Evolutionary conservation across 2,329 filamentous ascomycete species (phyloP), one percentile per base, ranked within the genome.

Genomic region (Colletotrichum cuscutae): DNA sequence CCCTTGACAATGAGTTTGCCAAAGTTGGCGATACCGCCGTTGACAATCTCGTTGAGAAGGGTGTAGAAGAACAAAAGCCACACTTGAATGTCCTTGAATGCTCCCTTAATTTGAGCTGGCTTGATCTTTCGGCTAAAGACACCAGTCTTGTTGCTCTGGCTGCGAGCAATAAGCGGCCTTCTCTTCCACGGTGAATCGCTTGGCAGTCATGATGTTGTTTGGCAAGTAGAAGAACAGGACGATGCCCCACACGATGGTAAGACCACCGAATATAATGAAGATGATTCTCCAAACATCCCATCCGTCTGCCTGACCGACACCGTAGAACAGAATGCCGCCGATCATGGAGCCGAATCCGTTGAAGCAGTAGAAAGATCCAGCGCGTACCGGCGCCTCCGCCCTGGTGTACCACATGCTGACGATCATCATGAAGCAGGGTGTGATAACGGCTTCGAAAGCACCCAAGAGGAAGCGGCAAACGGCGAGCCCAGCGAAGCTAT

Each of bases 151-250:
- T 80, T 79, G 35, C 77, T 82, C 79, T 12, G 80, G 1, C 89
- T 85, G 28, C 89, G 84, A 52, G 87, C 86, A 11, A 89, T 83
- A 4, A 88, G 88, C 24, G 1, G 81, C 81, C 66, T 86, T 88
- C 77, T 94, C 90, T 58, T 88, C 84, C 0, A 83, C 77, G 4
- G 82, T 86, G 46, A 94, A 85, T 76, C 91, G 93, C 71, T 87
- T 88, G 3, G 91, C 90, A 0, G 88, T 79, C 72, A 84, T 76
- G 26, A 83, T 81, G 46, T 80, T 81, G 72, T 84, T 81, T n/a
- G 92, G 89, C 1, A 85, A 81, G 59, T 80, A 80, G 26, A 82
- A 72, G 58, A 58, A 71, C 15, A 74, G 62, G 3, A 74, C 32
- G 26, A 74, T 28, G 4, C 74, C 72, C 72, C 74, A 75, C 6